Evolutionary conservation across 2,329 filamentous ascomycete genomes (phyloP), one percentile per base, ranked within the genome.

Genomic region (Orbilia quercus): DNA sequence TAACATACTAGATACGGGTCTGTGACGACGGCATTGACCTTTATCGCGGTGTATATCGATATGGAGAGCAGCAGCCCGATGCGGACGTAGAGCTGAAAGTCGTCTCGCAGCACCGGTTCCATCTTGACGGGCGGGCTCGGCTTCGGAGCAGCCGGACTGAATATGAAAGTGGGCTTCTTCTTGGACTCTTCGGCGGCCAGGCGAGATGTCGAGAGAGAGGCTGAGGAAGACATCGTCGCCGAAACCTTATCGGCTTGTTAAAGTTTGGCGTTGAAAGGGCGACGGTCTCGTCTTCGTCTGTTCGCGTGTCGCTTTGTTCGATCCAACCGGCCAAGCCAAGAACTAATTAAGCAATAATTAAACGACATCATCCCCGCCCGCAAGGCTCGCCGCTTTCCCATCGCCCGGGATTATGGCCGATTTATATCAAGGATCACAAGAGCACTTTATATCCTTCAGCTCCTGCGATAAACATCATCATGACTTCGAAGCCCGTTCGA

Each of bases 1-100:
- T 23, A 4, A 79, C 83, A 76, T 80, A 85, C 84, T 31, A 86
- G 82, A 77, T 86, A 86, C 20, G 84, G 84, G 50, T 83, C 81
- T 16, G 81, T 80, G 36, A 85, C 83, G 50, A 78, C 76, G 18
- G 76, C 73, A 62, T 81, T 81, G 70, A 85, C 82, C 42, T 77
- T 74, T 14, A 60, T 25, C 1, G 47, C 48, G 7, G 66, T 69
- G 44, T 72, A 75, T 11, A 65, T 38, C 5, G 65, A 72, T n/a
- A 75, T 55, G 16, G 55, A 48, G 2, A 60, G 47, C 25, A 75
- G 22, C 22, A 64, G 25, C 34, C 38, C 62, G 48, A 73, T 38
- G 5, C 69, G 63, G 42, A 67, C 12, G 36, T 67, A 69, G 16
- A 74, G 58, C 40, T 64, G 54, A 22, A 60, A 71, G 44, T 70